Conservation (phyloP, 108 stramenopile species). For the Craspedostauros australis region DNA sequence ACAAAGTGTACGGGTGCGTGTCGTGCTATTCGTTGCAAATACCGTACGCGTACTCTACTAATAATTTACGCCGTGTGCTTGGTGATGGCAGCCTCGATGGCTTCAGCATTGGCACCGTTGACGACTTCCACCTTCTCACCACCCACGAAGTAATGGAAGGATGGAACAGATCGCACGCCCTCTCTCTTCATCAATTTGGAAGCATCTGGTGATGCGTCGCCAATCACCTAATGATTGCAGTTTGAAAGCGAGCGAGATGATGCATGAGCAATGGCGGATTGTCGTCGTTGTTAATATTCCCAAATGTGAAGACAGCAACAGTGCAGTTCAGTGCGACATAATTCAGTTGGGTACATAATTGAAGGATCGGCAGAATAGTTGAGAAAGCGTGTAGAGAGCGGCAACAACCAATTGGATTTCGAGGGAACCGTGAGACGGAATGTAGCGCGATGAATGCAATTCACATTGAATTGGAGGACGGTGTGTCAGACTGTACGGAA, state of each 20-base stretch:
- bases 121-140: conserved; percentile 87
- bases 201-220: conserved; percentile 73
- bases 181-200: conserved; percentile 86
- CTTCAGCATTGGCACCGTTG: conserved; percentile 86
- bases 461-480: too few relatives aligned
- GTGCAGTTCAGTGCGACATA: not conserved
- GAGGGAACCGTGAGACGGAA: not conserved
- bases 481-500: too few relatives aligned
- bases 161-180: conserved; percentile 82
- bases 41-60: too few relatives aligned
- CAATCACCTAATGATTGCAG: conserved; percentile 77
- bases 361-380: too few relatives aligned
- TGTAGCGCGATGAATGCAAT: too few relatives aligned
- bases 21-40: too few relatives aligned
- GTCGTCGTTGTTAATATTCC: too few relatives aligned
- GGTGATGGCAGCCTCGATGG: conserved; percentile 81
- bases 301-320: conserved; percentile 2
- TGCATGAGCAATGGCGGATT: not conserved
- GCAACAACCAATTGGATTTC: not conserved
- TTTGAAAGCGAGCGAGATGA: too few relatives aligned
- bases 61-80: too few relatives aligned
- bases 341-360: too few relatives aligned
- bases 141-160: conserved; percentile 83
- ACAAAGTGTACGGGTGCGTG: too few relatives aligned
- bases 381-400: not conserved